Base-by-base conservation (phyloP, 1,284 basidiomycete genomes). In the Trichosporon sp. region DNA sequence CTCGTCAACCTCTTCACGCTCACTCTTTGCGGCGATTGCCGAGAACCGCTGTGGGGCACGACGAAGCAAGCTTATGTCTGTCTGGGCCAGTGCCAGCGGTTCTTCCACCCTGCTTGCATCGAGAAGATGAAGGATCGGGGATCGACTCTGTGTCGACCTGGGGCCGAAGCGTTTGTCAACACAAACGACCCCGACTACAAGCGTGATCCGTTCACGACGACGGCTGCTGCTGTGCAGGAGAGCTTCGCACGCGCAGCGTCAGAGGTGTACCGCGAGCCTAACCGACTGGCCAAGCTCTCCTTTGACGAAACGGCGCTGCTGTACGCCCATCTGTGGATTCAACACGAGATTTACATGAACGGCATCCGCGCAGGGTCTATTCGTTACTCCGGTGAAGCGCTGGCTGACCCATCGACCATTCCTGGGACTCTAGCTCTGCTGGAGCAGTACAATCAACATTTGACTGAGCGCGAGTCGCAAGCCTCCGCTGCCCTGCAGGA, bases 221-320 rank as follows among this genome's bases (percentile, higher is more conserved):
- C 86, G 16, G 87, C 86, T 84, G 76, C 77, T 73, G 38, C 76
- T 3, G 65, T 92, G 56, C 87, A 88, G 35, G 76, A 81, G 19
- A 89, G 90, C 0, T 91, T 90, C 78, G 74, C 86, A 14, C 84
- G 86, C 10, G 82, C 87, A 72, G 90, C 89, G 78, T 75, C 80
- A 38, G 38, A 59, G 3, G 19, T 71, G 11, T 68, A 38, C 48
- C 70, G 61, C 46, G 70, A 71, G 11, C 54, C 68, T 4, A 82
- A 87, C 4, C 86, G 88, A 19, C 80, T 91, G 6, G 73, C 76
- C 1, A 76, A 78, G 4, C 82, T 81, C 68, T 87, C 87, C 10
- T 90, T 89, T 75, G 92, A 93, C 83, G 91, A 93, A 75, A 78
- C 91, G 3, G 88, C 90, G 0, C 84, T 91, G 4, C 85, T 88